Percentiles rank a stretch among this genome's conserved stretches.
phyloP scores from a whole-genome alignment of 129 eudicot genomes.

The Solidago caesia region DNA sequence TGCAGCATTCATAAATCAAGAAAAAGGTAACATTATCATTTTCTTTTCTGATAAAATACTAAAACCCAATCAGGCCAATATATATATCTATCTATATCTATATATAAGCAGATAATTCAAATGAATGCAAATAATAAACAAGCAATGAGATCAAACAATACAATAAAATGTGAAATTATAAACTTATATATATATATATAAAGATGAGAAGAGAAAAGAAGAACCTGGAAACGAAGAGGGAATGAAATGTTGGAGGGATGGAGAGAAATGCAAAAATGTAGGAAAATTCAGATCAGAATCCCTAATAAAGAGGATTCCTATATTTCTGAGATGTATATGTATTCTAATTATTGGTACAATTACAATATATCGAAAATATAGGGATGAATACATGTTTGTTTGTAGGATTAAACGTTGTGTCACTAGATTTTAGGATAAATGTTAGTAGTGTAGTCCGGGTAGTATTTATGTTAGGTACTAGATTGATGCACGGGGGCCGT shows the following conservation, averaged over 20 bases:
- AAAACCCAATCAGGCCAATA: conserved; percentile 10
- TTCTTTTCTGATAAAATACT: not conserved
- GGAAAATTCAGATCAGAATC: conserved; percentile 18
- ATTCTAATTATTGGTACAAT: conserved; percentile 20
- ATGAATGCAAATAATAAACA: not conserved
- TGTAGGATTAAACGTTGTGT: not conserved
- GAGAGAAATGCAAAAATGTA: conserved; percentile 31
- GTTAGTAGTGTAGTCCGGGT: too few species aligned
- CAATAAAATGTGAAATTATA: not conserved
- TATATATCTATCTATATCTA: conserved; percentile 11
- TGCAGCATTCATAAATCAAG: conserved; percentile 20
- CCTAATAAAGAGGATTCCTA: conserved; percentile 24
- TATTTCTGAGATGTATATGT: conserved; percentile 11
- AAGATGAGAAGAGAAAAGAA: conserved; percentile 5
- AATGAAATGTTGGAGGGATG: conserved; percentile 19
- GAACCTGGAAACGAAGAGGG: conserved; percentile 28
- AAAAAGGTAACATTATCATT: not conserved
- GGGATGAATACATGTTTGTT: conserved; percentile 8
- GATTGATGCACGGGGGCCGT: too few species aligned
- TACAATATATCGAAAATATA: conserved; percentile 29
- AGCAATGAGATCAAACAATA: conserved; percentile 5
- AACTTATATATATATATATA: not conserved
- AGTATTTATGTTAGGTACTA: too few species aligned
- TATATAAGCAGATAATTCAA: conserved; percentile 10
- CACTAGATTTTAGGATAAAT: not conserved